Evolutionary conservation across 1,284 basidiomycete species (phyloP).

Genomic region (Leccinum pachyderme): DNA sequence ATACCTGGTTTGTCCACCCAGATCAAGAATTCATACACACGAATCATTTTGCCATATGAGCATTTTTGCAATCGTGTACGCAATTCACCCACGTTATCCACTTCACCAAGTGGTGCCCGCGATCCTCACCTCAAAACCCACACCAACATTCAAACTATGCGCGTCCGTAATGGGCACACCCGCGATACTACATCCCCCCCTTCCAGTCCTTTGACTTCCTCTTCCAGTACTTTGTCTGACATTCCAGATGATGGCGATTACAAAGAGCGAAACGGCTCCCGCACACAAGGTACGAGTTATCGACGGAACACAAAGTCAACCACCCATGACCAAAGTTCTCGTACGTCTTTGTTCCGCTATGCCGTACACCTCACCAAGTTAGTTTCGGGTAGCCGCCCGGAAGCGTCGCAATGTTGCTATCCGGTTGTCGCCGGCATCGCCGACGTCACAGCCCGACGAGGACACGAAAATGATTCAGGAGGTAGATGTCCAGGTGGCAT

Average conservation of each 20-base stretch:
- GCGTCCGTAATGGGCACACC: slow-evolving; percentile 38
- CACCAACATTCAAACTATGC: slow-evolving; percentile 39
- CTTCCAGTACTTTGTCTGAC: slow-evolving; percentile 74
- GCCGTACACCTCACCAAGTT: slow-evolving; percentile 18
- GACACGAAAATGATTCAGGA: slow-evolving; percentile 47
- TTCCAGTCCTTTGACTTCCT: slow-evolving; percentile 67
- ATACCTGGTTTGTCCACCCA: slow-evolving; percentile 83
- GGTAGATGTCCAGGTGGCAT: slow-evolving; percentile 38
- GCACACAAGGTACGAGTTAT: slow-evolving; percentile 31
- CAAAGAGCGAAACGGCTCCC: slow-evolving; percentile 42
- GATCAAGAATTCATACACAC: slow-evolving; percentile 86
- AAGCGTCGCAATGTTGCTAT: slow-evolving; percentile 30
- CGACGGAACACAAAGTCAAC: slow-evolving; percentile 47
- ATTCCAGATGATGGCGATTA: slow-evolving; percentile 70
- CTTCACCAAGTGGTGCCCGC: slow-evolving; percentile 35
- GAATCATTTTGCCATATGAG: slow-evolving; percentile 93
- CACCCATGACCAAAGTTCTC: slow-evolving; percentile 41
- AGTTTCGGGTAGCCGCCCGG: slow-evolving; percentile 34
- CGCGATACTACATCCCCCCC: slow-evolving; percentile 48
- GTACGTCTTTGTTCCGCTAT: slow-evolving; percentile 27
- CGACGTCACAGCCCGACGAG: slow-evolving; percentile 46
- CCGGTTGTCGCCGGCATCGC: slow-evolving; percentile 41
- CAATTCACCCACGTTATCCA: slow-evolving; percentile 53
- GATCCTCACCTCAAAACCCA: slow-evolving; percentile 46
- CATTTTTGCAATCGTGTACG: slow-evolving; percentile 80